Conservation (phyloP, 2,329 filamentous ascomycete species). For the Calonectria multiphialidica region DNA sequence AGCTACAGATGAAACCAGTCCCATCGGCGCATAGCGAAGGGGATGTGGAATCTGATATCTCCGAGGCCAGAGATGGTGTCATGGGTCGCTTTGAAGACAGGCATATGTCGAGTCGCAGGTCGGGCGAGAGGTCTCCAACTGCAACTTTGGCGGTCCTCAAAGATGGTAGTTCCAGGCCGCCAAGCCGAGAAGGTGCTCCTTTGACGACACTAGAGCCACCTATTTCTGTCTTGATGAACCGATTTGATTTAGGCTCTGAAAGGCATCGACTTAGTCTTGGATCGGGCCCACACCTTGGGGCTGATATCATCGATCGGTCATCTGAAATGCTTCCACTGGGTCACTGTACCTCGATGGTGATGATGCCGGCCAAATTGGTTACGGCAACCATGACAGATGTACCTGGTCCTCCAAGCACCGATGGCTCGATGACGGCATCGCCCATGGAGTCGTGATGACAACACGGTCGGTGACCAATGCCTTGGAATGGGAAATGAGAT, state of each 20-base stretch:
- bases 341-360: slow-evolving; percentile 12
- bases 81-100: slow-evolving; percentile 26
- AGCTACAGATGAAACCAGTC: slow-evolving; percentile 40
- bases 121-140: slow-evolving; percentile 36
- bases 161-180: slow-evolving; percentile 34
- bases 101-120: slow-evolving; percentile 29
- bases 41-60: slow-evolving; percentile 25
- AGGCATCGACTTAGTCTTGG: slow-evolving; percentile 37
- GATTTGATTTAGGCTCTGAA: slow-evolving; percentile 37
- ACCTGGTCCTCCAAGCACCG: slow-evolving; percentile 29
- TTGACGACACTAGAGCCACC: slow-evolving; percentile 37
- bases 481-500: slow-evolving; percentile 15
- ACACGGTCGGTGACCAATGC: not conserved
- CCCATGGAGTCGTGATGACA: slow-evolving; percentile 18
- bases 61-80: slow-evolving; percentile 29
- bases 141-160: slow-evolving; percentile 21
- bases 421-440: slow-evolving; percentile 35
- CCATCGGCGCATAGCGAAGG: slow-evolving; percentile 32
- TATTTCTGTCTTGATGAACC: slow-evolving; percentile 30
- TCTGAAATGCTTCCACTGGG: slow-evolving; percentile 24
- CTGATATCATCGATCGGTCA: slow-evolving; percentile 18
- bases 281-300: slow-evolving; percentile 26
- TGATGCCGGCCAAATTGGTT: slow-evolving; percentile 18
- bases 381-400: slow-evolving; percentile 20
- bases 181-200: slow-evolving; percentile 37